Conservation (phyloP, 768 basidiomycete genomes). For the Rhizopogon rudus region DNA sequence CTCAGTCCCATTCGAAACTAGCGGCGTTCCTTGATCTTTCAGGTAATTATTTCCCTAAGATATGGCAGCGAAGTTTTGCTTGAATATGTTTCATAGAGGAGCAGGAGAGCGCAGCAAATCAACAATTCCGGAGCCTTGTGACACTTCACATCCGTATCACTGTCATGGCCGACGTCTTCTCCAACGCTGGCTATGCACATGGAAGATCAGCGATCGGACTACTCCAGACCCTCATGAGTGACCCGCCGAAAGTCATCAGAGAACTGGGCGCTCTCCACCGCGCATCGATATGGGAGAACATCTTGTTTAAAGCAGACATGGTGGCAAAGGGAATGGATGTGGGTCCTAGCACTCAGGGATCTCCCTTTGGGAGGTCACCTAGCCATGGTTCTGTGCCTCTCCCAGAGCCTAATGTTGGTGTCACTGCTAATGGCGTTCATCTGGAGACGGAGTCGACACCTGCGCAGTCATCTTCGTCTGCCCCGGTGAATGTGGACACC, state of each 20-base stretch:
- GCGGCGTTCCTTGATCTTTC: conserved; percentile 55
- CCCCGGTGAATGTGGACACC: conserved; percentile 35
- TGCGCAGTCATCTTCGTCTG: conserved; percentile 18
- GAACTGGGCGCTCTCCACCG: conserved; percentile 81
- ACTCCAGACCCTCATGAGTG: conserved; percentile 68
- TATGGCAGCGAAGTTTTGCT: conserved; percentile 1
- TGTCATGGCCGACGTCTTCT: conserved; percentile 83
- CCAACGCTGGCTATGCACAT: conserved; percentile 77
- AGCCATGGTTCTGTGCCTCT: conserved; percentile 38
- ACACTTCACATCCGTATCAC: conserved; percentile 76
- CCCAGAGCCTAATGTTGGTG: conserved; percentile 30
- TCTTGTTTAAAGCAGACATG: conserved; percentile 61
- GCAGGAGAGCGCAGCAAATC: conserved; percentile 47
- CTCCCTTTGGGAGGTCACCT: conserved; percentile 46
- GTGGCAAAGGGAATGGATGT: conserved; percentile 50
- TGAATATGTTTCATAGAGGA: conserved; percentile 30
- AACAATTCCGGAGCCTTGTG: conserved; percentile 66
- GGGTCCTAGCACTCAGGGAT: conserved; percentile 35
- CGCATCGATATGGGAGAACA: conserved; percentile 83
- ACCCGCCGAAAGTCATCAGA: conserved; percentile 55
- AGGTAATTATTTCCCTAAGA: conserved; percentile 24
- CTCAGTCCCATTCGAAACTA: conserved; percentile 55
- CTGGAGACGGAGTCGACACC: conserved; percentile 17
- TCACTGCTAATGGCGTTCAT: conserved; percentile 26
- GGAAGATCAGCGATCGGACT: conserved; percentile 71